Evolutionary conservation across 305 asterid species (phyloP).

Genomic region (Fraxinus greggii): DNA sequence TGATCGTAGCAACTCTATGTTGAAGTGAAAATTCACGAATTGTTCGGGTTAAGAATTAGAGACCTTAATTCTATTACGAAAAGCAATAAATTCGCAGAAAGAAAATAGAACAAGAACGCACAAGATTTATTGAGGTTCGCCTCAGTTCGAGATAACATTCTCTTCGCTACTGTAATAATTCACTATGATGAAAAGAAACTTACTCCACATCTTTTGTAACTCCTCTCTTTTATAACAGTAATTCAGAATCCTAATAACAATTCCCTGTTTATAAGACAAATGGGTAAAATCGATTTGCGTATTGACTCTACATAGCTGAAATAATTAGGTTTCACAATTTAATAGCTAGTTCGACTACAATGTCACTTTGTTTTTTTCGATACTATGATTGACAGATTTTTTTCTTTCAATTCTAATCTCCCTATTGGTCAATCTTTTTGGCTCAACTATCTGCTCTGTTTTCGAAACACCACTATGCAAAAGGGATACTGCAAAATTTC

Average conservation of each 20-base stretch:
- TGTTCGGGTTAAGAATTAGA: neutral
- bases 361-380: neutral
- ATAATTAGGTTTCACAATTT: neutral
- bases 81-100: neutral
- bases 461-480: neutral
- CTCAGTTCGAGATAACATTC: neutral
- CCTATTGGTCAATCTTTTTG: slow-evolving; percentile 25
- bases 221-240: neutral
- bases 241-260: no score
- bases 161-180: neutral
- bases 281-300: neutral
- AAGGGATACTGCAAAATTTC: neutral
- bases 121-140: no score
- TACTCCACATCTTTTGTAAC: neutral
- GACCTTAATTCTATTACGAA: neutral
- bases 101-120: neutral
- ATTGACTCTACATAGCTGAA: neutral
- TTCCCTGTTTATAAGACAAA: neutral
- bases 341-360: neutral
- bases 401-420: neutral
- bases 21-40: neutral
- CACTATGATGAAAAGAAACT: neutral
- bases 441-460: slow-evolving; percentile 4
- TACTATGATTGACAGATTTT: no score
- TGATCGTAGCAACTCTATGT: neutral